Conservation (phyloP, 192 early-diverging fungal species). For the Linnemannia zychae region DNA sequence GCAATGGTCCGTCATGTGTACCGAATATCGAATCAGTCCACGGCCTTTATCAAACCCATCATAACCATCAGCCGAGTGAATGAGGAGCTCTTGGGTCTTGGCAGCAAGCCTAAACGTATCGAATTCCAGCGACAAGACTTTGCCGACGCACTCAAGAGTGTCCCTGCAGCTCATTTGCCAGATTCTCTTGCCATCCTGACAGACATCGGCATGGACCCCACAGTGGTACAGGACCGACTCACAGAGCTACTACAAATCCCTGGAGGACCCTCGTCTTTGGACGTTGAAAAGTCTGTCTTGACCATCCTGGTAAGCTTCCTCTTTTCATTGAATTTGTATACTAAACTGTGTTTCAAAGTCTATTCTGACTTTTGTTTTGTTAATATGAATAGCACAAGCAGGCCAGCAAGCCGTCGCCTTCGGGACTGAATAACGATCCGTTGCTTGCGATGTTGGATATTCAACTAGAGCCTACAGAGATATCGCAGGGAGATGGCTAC, state of each 20-base stretch:
- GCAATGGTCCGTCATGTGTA: slow-evolving; percentile 45
- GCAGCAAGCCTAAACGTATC: slow-evolving; percentile 29
- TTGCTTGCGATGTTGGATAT: slow-evolving; percentile 5
- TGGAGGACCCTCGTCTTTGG: slow-evolving; percentile 14
- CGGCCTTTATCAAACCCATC: neutral
- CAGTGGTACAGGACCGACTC: slow-evolving; percentile 37
- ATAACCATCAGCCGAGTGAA: neutral
- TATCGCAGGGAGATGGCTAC: neutral
- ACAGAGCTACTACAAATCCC: slow-evolving; percentile 26
- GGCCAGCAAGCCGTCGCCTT: neutral
- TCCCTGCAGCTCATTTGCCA: neutral
- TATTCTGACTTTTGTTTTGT: neutral
- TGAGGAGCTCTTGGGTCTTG: slow-evolving; percentile 27
- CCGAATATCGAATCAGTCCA: neutral
- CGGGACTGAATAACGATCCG: slow-evolving; percentile 1
- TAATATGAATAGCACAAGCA: slow-evolving; percentile 1
- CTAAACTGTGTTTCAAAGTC: neutral
- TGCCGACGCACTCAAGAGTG: slow-evolving; percentile 11
- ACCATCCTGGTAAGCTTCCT: slow-evolving; percentile 13
- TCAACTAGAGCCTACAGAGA: neutral
- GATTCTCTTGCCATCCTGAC: slow-evolving; percentile 14
- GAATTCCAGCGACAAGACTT: slow-evolving; percentile 32
- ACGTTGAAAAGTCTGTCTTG: slow-evolving; percentile 20
- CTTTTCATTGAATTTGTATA: neutral
- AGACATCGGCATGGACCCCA: slow-evolving; percentile 33